Evolutionary conservation across 768 basidiomycete species (phyloP).

Genomic region (Rhizopogon salebrosus): DNA sequence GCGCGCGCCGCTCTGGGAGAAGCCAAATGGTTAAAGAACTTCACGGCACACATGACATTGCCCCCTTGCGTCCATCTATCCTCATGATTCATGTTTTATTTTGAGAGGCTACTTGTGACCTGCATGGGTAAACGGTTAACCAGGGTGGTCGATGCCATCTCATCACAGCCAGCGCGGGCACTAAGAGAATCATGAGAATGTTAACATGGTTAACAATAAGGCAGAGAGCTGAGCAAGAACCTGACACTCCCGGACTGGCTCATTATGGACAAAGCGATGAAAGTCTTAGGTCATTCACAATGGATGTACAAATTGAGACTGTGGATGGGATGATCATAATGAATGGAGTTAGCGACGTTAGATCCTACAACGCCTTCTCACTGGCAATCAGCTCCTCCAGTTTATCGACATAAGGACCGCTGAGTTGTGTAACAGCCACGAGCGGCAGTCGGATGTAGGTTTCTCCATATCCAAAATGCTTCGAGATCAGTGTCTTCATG

Average conservation of each 20-base stretch:
- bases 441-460: constrained; percentile 45
- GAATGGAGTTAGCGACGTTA: background rate
- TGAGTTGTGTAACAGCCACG: constrained; percentile 35
- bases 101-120: background rate
- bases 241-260: background rate
- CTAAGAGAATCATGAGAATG: background rate
- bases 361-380: constrained; percentile 33
- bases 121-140: background rate
- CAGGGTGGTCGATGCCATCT: background rate
- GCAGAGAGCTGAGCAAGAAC: background rate
- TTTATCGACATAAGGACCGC: constrained; percentile 33
- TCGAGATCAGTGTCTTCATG: constrained; percentile 57
- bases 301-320: background rate
- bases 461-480: constrained; percentile 61
- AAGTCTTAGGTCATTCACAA: background rate
- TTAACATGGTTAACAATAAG: background rate
- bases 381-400: constrained; percentile 41
- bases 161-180: background rate
- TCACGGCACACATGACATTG: background rate
- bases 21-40: background rate
- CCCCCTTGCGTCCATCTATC: too few species aligned
- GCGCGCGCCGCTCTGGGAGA: too few species aligned
- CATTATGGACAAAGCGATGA: background rate
- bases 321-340: background rate
- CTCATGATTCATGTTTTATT: background rate